Conservation (phyloP, 352 stramenopile genomes). For the Phytophthora agathidicida region DNA sequence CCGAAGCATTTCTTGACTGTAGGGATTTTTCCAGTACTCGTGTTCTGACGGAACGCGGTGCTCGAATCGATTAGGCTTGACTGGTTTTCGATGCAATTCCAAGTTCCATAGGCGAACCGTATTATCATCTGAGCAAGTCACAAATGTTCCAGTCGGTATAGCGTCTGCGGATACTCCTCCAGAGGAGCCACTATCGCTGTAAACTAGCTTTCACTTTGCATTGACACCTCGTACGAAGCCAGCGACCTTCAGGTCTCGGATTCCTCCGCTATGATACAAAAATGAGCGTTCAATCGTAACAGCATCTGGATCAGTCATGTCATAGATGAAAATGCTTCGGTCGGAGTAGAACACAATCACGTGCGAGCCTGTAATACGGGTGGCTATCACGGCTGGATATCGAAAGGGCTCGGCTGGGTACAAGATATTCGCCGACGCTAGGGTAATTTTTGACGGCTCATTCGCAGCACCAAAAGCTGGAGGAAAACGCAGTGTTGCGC, state of each 20-base stretch:
- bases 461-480: conserved; percentile 68
- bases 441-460: conserved; percentile 1
- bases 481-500: conserved; percentile 73
- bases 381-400: conserved; percentile 62
- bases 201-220: conserved; percentile 63
- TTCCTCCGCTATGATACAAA: conserved; percentile 75
- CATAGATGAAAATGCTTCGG: conserved; percentile 83
- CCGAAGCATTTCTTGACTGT: conserved; percentile 75
- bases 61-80: conserved; percentile 38
- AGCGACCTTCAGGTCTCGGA: conserved; percentile 71
- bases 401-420: conserved; percentile 59
- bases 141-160: conserved; percentile 69
- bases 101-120: conserved; percentile 90
- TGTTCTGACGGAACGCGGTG: conserved; percentile 6
- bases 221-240: conserved; percentile 58
- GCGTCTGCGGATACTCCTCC: conserved; percentile 14
- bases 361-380: conserved; percentile 66
- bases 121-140: conserved; percentile 88
- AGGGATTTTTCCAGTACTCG: conserved; percentile 65
- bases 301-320: conserved; percentile 55
- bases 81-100: conserved; percentile 59
- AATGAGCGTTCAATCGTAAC: conserved; percentile 73
- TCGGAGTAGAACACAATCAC: conserved; percentile 80
- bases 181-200: conserved; percentile 28
- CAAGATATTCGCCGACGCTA: conserved; percentile 26